A percentile compares a stretch with the other conserved stretches of the same genome.
Conservation (phyloP, 345 rosid species). For the Eucalyptus globulus region DNA sequence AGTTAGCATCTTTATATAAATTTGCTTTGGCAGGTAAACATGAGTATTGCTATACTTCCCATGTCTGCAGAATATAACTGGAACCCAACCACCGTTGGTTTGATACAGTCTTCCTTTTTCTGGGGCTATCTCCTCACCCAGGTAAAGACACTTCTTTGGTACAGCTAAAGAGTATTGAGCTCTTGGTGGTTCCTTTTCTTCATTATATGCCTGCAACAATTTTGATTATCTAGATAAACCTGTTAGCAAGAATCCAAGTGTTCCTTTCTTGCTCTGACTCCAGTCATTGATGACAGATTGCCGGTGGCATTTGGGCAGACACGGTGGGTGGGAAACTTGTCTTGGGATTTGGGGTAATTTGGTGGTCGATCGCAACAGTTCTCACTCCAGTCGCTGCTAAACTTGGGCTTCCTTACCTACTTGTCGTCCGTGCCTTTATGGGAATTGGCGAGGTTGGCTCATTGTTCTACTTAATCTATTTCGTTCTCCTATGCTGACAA, state of each 20-base stretch:
- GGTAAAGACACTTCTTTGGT: conserved; percentile 8
- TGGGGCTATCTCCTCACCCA: conserved; percentile 98
- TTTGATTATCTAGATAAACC: not conserved
- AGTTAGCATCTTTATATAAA: conserved; percentile 5
- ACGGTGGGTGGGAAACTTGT: conserved; percentile 82
- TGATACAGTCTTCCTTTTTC: conserved; percentile 92
- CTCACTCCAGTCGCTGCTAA: conserved; percentile 90
- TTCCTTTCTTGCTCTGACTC: not conserved
- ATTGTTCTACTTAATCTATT: not conserved
- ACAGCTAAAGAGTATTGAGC: not conserved
- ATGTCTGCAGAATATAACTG: conserved; percentile 90
- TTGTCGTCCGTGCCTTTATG: conserved; percentile 86
- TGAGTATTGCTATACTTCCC: conserved; percentile 99
- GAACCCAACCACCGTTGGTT: conserved; percentile 81
- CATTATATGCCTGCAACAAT: not conserved
- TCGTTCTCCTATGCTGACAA: not conserved
- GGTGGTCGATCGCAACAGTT: conserved; percentile 91
- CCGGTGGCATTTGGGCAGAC: conserved; percentile 97
- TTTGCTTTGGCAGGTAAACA: conserved; percentile 64
- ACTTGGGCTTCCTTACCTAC: conserved; percentile 78
- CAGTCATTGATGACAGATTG: conserved; percentile 39
- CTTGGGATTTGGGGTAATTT: conserved; percentile 78
- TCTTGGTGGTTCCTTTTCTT: not conserved
- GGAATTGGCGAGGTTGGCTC: conserved; percentile 80
- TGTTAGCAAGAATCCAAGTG: not conserved